Base-by-base conservation (phyloP, 108 stramenopile species). In the Bacterosira constricta region DNA sequence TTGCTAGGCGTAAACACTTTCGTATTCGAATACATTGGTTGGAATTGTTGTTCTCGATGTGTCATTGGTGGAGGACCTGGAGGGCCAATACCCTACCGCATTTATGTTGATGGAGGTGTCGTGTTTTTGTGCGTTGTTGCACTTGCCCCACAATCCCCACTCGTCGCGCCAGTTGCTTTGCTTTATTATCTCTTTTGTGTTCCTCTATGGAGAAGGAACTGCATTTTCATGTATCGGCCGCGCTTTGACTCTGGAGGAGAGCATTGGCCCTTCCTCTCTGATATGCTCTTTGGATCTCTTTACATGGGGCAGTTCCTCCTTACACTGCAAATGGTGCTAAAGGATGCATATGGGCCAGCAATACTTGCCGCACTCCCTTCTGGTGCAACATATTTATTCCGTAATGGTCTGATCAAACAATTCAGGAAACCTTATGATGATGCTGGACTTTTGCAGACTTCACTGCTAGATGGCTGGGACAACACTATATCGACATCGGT, bases 81-180 rank as follows among this genome's bases (percentile, higher is more conserved):
- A 58, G 86, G 88, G 9, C 87, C 89, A 10, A 80, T 89, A 23
- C 91, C 91, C 8, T 96, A 90, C 57, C 75, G 94, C 4, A 81
- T 96, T 17, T 93, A 91, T 71, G 85, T 96, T 27, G 94, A 96
- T 66, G 79, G 85, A 21, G 90, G 91, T 27, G 87, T 92, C 7
- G 91, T 92, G 17, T 81, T 95, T 53, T 47, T 96, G 35, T 91
- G 88, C 56, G 61, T 86, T 8, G 74, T 91, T 12, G 86, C 89
- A 17, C 84, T 96, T 49, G 86, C 87, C 35, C 89, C 90, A 10
- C 85, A 89, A 42, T 85, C 86, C 13, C 94, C 94, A 18, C 69
- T 96, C 21, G 87, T 96, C 42, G 82, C 88, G 25, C 85, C 86
- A n/a, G 80, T 80, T 18, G 81, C 86, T 23, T 81, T 91, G 23